These are phyloP conservation scores for Triticum aestivum DNA, from an alignment of 176 grass and related monocot genomes.

Conservation along the genomic window IWGSC_CS_RefSeq_v2.1 NC_057808.1:249129229-249129728, in stretches of 20 bases:
- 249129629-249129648: slow-evolving; percentile 79
- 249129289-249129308: slow-evolving; percentile 53
- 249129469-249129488: slow-evolving; percentile 66
- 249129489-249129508: slow-evolving; percentile 77
- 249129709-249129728: not conserved
- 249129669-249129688: slow-evolving; percentile 71
- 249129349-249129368: slow-evolving; percentile 63
- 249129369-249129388: slow-evolving; percentile 76
- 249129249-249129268: slow-evolving; percentile 57
- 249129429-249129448: slow-evolving; percentile 29
- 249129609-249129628: slow-evolving; percentile 46
- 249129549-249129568: slow-evolving; percentile 75
- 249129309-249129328: slow-evolving; percentile 77
- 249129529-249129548: slow-evolving; percentile 73
- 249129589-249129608: slow-evolving; percentile 46
- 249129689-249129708: slow-evolving; percentile 67
- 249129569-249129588: slow-evolving; percentile 73
- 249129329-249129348: slow-evolving; percentile 66
- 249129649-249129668: slow-evolving; percentile 70
- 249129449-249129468: slow-evolving; percentile 42
- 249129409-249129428: slow-evolving; percentile 30
- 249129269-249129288: slow-evolving; percentile 47
- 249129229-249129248: slow-evolving; percentile 73
- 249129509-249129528: slow-evolving; percentile 84
- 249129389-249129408: slow-evolving; percentile 41